phyloP scores from a whole-genome alignment of 148 eudicot species.

The Amaranthus palmeri region DNA sequence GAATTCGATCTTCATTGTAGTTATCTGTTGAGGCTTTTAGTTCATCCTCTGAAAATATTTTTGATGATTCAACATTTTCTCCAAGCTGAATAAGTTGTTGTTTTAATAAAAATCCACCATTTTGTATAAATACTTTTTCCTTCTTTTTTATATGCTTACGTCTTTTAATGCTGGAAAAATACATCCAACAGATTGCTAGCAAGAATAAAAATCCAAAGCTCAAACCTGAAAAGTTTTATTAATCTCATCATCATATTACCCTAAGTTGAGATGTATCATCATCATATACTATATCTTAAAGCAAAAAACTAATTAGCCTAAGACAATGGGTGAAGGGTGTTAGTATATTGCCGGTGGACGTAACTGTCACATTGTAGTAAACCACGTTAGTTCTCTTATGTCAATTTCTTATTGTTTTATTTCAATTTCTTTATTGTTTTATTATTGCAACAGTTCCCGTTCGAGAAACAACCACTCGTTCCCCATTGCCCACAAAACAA shows the following conservation, averaged over 20 bases:
- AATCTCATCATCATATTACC: not conserved
- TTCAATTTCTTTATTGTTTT: no score
- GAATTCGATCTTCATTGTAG: slow-evolving; percentile 17
- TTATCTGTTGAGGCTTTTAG: slow-evolving; percentile 13
- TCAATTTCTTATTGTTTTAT: no score
- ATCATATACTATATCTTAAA: no score
- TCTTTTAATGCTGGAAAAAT: not conserved
- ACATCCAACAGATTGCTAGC: not conserved
- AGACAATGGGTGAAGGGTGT: no score
- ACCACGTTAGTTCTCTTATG: no score
- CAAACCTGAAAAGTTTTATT: slow-evolving; percentile 14
- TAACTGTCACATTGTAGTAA: no score
- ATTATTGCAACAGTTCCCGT: no score
- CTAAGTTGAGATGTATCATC: no score
- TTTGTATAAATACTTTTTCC: slow-evolving; percentile 18
- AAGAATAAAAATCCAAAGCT: slow-evolving; percentile 4
- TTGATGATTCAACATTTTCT: slow-evolving; percentile 4
- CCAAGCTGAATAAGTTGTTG: slow-evolving; percentile 10
- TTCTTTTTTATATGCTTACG: slow-evolving; percentile 12
- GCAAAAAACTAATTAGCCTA: no score
- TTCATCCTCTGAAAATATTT: slow-evolving; percentile 18
- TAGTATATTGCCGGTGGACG: no score
- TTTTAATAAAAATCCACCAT: slow-evolving; percentile 23
- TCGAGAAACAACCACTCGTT: no score
- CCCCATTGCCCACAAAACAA: no score